Base-by-base conservation (phyloP, 2,329 filamentous ascomycete species). In the Plectosphaerella plurivora region DNA sequence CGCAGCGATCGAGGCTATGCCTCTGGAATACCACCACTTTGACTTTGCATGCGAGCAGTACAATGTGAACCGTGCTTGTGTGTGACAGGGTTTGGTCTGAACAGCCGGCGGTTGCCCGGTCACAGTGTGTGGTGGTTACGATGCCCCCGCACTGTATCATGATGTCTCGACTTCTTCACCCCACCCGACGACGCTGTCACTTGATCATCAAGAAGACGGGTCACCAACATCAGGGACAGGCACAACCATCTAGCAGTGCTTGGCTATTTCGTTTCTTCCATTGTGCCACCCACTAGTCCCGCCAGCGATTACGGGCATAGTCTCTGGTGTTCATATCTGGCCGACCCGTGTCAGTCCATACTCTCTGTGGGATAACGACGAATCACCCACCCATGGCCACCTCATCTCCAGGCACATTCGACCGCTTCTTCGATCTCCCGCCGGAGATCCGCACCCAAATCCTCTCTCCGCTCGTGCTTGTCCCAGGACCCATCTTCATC, bases 391-490 rank as follows among this genome's bases (percentile, higher is more conserved):
- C 16, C 16, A 44, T 44, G 41, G 41, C 41, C 41, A 4, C n/a
- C 16, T 20, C 41, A 20, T 7, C 41, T 8, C 15, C 18, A 14
- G 16, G 15, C 36, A 53, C 35, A 14, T 64, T 64, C 37, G 51
- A 57, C 22, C 53, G 54, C 45, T 65, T 65, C 47, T 64, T 64
- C 24, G 61, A 65, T 51, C 59, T 66, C 12, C 63, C 64, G 10
- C 44, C 55, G 9, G 64, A 66, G 52, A 56, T 66, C 16, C 62
- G 62, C 33, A 60, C 62, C 16, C 57, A 62, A 45, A 63, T 66
- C 45, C 53, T 65, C 15, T 51, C 55, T 6, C 53, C 63, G 47
- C 46, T 65, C 35, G 61, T 61, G 52, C 28, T 60, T 45, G 51
- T 57, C 36, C 57, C 53, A 11, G 46, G 56, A 1, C 60, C 57